Percentiles rank a stretch among this genome's conserved stretches.
phyloP scores from a whole-genome alignment of 2,329 filamentous ascomycete species.

The Raffaelea ambrosiae region DNA sequence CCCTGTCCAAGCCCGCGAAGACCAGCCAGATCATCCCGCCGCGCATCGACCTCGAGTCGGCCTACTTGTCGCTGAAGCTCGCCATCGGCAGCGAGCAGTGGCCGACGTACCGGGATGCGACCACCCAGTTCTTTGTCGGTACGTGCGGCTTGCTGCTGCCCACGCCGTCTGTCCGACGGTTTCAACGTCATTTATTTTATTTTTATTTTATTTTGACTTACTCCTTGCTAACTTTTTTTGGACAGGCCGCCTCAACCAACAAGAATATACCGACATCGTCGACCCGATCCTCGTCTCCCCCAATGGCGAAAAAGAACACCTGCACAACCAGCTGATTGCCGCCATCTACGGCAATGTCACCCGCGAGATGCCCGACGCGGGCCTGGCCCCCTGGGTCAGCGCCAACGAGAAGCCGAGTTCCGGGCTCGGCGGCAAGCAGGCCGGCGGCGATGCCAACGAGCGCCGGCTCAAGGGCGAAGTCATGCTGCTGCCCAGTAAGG shows the following conservation, averaged over 20 bases:
- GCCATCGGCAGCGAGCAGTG: constrained; percentile 54
- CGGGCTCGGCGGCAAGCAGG: constrained; percentile 49
- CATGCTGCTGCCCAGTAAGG: constrained; percentile 60
- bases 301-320: constrained; percentile 51
- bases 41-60: constrained; percentile 58
- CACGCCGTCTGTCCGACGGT: not conserved
- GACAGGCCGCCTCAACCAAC: constrained; percentile 54
- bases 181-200: not conserved
- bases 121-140: constrained; percentile 57
- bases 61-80: constrained; percentile 54
- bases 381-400: constrained; percentile 62
- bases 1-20: constrained; percentile 46
- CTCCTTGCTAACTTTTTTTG: not conserved
- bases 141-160: constrained; percentile 12
- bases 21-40: constrained; percentile 54
- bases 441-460: constrained; percentile 58
- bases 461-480: constrained; percentile 59
- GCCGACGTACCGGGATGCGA: constrained; percentile 55
- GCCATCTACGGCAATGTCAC: constrained; percentile 63
- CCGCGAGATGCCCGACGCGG: constrained; percentile 58
- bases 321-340: constrained; percentile 60
- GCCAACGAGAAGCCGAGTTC: constrained; percentile 59
- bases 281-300: constrained; percentile 50
- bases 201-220: not conserved
- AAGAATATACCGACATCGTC: constrained; percentile 50